A percentile compares a stretch with the other conserved stretches of the same genome.
Conservation (phyloP, 2,329 filamentous ascomycete genomes). For the Claviceps spartinae region DNA sequence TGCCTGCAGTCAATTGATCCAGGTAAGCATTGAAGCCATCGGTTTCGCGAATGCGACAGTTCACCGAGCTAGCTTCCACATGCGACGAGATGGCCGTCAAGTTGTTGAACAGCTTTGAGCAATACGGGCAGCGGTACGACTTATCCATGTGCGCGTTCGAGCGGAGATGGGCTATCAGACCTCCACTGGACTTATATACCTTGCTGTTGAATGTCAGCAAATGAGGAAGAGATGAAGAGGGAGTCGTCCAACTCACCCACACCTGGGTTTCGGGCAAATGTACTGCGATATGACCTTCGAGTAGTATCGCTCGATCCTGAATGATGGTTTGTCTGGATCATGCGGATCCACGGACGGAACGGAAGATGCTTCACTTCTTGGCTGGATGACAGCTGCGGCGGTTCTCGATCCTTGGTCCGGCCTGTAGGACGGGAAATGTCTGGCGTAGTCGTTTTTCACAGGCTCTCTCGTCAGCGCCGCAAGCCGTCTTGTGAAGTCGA, state of each 20-base stretch:
- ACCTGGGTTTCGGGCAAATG: constrained; percentile 38
- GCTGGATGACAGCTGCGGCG: constrained; percentile 3
- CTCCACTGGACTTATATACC: constrained; percentile 20
- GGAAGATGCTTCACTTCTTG: constrained; percentile 6
- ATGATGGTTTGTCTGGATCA: constrained; percentile 34
- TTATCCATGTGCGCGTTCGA: constrained; percentile 26
- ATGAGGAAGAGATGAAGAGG: not conserved
- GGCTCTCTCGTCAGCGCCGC: constrained; percentile 14
- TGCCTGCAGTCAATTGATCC: constrained; percentile 19
- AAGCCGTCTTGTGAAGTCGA: constrained; percentile 20
- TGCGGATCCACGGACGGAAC: constrained; percentile 14
- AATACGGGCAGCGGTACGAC: constrained; percentile 29
- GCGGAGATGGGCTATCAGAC: constrained; percentile 29
- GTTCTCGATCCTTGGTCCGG: not conserved
- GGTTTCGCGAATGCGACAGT: constrained; percentile 30
- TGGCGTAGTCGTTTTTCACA: constrained; percentile 15
- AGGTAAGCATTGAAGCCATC: constrained; percentile 21
- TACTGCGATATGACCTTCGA: constrained; percentile 29
- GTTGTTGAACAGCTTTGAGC: constrained; percentile 26
- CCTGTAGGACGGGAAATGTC: constrained; percentile 11
- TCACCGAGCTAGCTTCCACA: constrained; percentile 28
- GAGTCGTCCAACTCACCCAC: constrained; percentile 28
- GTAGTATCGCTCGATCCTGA: constrained; percentile 34
- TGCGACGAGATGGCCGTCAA: constrained; percentile 33
- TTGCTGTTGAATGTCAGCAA: constrained; percentile 19